Evolutionary conservation across 192 early-diverging fungal species (phyloP).

Genomic region (Gorgonomyces haynaldii): DNA sequence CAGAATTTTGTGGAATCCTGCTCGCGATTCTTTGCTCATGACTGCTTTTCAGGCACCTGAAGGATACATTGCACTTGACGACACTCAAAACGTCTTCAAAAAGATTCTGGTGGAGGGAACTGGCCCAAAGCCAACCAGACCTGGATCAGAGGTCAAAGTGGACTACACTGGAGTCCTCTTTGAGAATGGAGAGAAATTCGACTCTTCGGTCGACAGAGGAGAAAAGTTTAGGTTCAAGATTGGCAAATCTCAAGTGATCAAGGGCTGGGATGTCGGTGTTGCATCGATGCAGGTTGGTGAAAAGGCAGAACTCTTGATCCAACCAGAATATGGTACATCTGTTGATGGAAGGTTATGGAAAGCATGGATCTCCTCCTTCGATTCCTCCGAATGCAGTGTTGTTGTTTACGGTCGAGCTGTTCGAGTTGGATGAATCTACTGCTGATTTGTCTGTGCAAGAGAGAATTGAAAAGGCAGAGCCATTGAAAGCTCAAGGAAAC

Average conservation of each 20-base stretch:
- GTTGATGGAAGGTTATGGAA: too few species aligned
- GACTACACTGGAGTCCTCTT: constrained; percentile 31
- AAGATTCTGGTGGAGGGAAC: constrained; percentile 2
- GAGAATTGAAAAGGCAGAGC: constrained; percentile 5
- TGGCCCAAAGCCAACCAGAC: background rate
- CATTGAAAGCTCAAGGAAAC: constrained; percentile 13
- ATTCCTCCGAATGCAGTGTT: constrained; percentile 57
- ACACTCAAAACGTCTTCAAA: constrained; percentile 5
- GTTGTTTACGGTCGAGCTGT: constrained; percentile 41
- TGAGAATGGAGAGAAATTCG: constrained; percentile 18
- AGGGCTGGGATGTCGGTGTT: constrained; percentile 64
- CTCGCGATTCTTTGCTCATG: too few species aligned
- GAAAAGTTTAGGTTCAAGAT: constrained; percentile 54
- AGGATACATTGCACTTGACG: constrained; percentile 7
- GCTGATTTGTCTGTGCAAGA: constrained; percentile 7
- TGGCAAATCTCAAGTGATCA: constrained; percentile 38
- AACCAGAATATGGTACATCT: constrained; percentile 50
- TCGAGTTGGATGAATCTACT: constrained; percentile 17
- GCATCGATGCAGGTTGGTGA: constrained; percentile 57
- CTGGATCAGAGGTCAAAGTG: constrained; percentile 16
- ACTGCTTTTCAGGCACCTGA: constrained; percentile 4
- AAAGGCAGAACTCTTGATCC: constrained; percentile 47
- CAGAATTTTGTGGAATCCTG: too few species aligned
- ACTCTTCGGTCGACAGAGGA: constrained; percentile 23
- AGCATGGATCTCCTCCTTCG: constrained; percentile 41